These are phyloP conservation scores for Mycena amicta DNA, from an alignment of 768 basidiomycete genomes.

Conservation along the genomic window DNA sequence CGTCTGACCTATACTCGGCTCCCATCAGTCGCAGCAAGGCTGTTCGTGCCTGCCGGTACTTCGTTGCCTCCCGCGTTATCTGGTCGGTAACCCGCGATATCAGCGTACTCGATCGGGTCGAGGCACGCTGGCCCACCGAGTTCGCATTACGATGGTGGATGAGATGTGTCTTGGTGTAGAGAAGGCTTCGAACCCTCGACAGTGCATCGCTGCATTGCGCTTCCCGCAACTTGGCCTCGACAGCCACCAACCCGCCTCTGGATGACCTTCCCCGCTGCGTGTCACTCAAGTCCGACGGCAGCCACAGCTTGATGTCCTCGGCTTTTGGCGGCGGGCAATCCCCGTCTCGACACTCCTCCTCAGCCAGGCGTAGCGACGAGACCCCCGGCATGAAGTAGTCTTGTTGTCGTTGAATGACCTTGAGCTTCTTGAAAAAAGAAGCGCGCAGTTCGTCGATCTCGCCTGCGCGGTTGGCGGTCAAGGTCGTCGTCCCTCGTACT, in stretches of 20 bases:
- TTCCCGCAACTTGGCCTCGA: too few species aligned
- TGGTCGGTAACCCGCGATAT: too few species aligned
- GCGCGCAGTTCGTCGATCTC: slow-evolving; percentile 12
- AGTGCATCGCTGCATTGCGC: not conserved
- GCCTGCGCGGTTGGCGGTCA: not conserved
- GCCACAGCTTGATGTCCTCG: too few species aligned
- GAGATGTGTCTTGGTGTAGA: not conserved
- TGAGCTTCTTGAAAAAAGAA: too few species aligned
- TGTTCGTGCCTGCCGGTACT: not conserved
- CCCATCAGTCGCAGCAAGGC: not conserved
- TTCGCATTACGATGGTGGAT: too few species aligned
- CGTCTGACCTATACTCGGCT: not conserved
- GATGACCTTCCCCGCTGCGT: not conserved
- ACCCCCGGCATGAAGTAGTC: too few species aligned
- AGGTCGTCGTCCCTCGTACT: too few species aligned
- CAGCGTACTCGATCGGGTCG: too few species aligned
- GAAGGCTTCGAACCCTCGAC: not conserved
- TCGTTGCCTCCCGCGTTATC: not conserved
- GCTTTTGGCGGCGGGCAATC: not conserved
- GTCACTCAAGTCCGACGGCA: not conserved
- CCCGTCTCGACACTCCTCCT: slow-evolving; percentile 5
- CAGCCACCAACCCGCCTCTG: not conserved
- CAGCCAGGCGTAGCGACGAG: not conserved
- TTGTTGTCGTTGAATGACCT: not conserved
- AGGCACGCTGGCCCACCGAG: too few species aligned